phyloP scores from a whole-genome alignment of 1,284 basidiomycete species.

The Puccinia polysora region DNA sequence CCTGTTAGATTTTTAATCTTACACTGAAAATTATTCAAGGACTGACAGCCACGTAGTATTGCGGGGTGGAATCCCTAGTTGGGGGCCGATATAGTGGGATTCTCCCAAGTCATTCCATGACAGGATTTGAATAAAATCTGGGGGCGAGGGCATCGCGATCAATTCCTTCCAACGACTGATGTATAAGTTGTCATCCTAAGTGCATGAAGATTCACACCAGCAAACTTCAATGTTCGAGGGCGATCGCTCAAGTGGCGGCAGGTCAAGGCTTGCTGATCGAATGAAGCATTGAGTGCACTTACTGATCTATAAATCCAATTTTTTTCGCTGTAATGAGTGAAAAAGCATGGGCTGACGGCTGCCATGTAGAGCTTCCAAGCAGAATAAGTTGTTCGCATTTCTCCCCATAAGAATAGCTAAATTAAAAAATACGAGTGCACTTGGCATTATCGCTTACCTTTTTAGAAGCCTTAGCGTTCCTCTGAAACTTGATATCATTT shows the following conservation, averaged over 20 bases:
- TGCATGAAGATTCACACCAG: too few species aligned
- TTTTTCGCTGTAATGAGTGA: constrained; percentile 35
- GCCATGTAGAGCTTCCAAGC: constrained; percentile 39
- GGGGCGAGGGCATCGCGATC: constrained; percentile 18
- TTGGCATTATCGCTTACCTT: too few species aligned
- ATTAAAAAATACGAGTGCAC: too few species aligned
- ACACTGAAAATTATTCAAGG: background rate
- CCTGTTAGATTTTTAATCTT: too few species aligned
- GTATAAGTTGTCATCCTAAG: constrained; percentile 41
- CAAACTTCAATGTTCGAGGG: too few species aligned
- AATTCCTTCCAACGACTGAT: constrained; percentile 37
- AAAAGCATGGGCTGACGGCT: constrained; percentile 42
- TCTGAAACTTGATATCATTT: too few species aligned
- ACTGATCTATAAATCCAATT: constrained; percentile 34
- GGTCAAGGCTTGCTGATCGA: too few species aligned
- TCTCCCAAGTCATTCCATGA: constrained; percentile 41
- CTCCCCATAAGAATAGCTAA: too few species aligned
- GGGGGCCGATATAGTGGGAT: constrained; percentile 32
- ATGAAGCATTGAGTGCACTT: too few species aligned
- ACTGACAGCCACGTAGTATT: constrained; percentile 42
- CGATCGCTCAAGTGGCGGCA: too few species aligned
- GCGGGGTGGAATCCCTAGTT: background rate
- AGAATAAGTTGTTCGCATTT: too few species aligned
- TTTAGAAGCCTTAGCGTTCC: too few species aligned
- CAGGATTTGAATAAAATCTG: constrained; percentile 39